Conservation (phyloP, 495 filamentous ascomycete genomes). For the Eremomyces bilateralis region DNA sequence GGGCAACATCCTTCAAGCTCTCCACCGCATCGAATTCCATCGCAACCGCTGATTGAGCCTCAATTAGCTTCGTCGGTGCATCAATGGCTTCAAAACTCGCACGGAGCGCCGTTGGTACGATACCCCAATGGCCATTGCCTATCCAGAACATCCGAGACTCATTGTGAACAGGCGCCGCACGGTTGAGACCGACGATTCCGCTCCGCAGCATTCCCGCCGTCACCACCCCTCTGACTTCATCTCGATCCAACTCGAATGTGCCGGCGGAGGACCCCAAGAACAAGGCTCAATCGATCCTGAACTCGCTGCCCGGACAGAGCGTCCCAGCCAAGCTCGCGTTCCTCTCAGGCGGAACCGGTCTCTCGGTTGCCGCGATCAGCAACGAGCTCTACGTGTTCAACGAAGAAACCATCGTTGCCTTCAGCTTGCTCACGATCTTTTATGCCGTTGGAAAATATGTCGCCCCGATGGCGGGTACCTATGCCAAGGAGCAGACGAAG, state of each 20-base stretch:
- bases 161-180: slow-evolving; percentile 49
- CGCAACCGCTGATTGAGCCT: slow-evolving; percentile 2
- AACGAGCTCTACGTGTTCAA: slow-evolving; percentile 99
- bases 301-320: slow-evolving; percentile 37
- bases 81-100: slow-evolving; percentile 89
- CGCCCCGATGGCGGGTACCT: slow-evolving; percentile 77
- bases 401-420: slow-evolving; percentile 82
- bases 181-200: slow-evolving; percentile 49
- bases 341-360: slow-evolving; percentile 75
- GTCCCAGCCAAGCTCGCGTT: slow-evolving; percentile 70
- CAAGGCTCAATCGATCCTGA: slow-evolving; percentile 87
- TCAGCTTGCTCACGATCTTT: slow-evolving; percentile 80
- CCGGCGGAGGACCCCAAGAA: slow-evolving; percentile 69
- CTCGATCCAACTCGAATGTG: slow-evolving; percentile 52
- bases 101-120: slow-evolving; percentile 75
- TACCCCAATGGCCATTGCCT: slow-evolving; percentile 8
- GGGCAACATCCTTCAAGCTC: slow-evolving; percentile 4
- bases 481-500: slow-evolving; percentile 66
- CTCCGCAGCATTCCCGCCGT: slow-evolving; percentile 51
- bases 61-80: slow-evolving; percentile 26
- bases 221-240: slow-evolving; percentile 36
- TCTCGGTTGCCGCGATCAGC: slow-evolving; percentile 86
- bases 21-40: slow-evolving; percentile 16
- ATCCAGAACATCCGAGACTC: slow-evolving; percentile 3
- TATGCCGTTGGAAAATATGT: slow-evolving; percentile 72